Evolutionary conservation across 2,329 filamentous ascomycete species (phyloP).

Genomic region (Colletotrichum sp.): DNA sequence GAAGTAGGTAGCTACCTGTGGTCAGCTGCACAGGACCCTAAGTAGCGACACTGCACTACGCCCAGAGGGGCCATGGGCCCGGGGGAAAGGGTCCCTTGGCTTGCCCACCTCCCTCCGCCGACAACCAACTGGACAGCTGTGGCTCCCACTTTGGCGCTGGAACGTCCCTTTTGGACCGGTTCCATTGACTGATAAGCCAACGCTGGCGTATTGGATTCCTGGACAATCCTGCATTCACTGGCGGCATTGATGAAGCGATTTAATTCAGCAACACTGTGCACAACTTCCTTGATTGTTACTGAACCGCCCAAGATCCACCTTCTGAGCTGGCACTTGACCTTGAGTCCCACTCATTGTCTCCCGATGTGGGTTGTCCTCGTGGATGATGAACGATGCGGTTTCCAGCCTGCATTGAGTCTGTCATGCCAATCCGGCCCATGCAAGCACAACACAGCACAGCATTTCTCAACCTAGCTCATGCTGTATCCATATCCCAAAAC

Average conservation of each 20-base stretch:
- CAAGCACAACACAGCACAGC: not conserved
- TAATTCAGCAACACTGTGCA: not conserved
- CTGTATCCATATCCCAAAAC: not conserved
- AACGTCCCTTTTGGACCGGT: not conserved
- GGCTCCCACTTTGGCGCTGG: not conserved
- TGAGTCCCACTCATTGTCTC: not conserved
- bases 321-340: slow-evolving; percentile 7
- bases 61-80: not conserved
- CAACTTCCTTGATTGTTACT: not conserved
- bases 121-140: not conserved
- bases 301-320: not conserved
- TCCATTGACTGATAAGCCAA: not conserved
- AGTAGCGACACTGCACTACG: not conserved
- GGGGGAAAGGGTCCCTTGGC: not conserved
- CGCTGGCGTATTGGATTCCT: not conserved
- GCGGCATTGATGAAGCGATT: not conserved
- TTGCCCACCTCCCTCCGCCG: not conserved
- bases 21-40: slow-evolving; percentile 7
- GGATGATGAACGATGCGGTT: not conserved
- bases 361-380: not conserved
- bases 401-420: not conserved
- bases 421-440: not conserved
- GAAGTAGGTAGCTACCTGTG: not conserved
- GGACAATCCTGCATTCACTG: not conserved
- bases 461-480: not conserved